Evolutionary conservation across 139 green algal genomes (phyloP).

Genomic region (Marvania coccoides): DNA sequence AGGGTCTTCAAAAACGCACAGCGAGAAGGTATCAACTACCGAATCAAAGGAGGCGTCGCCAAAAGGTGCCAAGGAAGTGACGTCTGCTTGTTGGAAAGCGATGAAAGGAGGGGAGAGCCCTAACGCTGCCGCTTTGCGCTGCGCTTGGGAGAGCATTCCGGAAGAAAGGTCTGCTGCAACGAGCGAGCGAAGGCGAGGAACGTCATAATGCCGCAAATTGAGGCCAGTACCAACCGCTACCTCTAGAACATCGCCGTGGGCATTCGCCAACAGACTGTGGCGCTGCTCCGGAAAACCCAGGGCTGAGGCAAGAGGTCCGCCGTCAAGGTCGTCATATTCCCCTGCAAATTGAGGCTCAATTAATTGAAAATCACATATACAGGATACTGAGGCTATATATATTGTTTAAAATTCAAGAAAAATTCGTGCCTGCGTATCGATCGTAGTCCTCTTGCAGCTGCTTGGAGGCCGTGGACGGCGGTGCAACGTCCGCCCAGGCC

Average conservation of each 20-base stretch:
- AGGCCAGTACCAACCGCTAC: conserved; percentile 60
- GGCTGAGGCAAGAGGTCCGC: conserved; percentile 28
- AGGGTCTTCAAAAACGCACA: conserved; percentile 54
- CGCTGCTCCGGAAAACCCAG: conserved; percentile 49
- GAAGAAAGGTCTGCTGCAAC: conserved; percentile 46
- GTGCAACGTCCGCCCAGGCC: too few relatives aligned
- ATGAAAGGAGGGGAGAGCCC: neutral
- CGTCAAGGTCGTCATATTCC: conserved; percentile 56
- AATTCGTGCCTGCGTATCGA: neutral
- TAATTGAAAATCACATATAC: too few relatives aligned
- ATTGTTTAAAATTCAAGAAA: neutral
- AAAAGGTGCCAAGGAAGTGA: conserved; percentile 4
- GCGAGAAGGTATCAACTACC: conserved; percentile 69
- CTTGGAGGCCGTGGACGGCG: too few relatives aligned
- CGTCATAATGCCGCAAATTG: conserved; percentile 58
- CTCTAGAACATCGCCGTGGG: conserved; percentile 59
- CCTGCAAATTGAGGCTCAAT: too few relatives aligned
- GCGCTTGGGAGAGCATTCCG: conserved; percentile 48
- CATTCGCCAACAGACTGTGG: conserved; percentile 23
- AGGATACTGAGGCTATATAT: too few relatives aligned
- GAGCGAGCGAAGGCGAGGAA: conserved; percentile 17
- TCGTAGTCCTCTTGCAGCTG: conserved; percentile 5
- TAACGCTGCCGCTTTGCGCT: neutral
- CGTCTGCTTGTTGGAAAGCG: neutral
- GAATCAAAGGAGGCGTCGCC: conserved; percentile 41